phyloP scores from a whole-genome alignment of 805 yeast species.

The Myxozyma mucilagina region DNA sequence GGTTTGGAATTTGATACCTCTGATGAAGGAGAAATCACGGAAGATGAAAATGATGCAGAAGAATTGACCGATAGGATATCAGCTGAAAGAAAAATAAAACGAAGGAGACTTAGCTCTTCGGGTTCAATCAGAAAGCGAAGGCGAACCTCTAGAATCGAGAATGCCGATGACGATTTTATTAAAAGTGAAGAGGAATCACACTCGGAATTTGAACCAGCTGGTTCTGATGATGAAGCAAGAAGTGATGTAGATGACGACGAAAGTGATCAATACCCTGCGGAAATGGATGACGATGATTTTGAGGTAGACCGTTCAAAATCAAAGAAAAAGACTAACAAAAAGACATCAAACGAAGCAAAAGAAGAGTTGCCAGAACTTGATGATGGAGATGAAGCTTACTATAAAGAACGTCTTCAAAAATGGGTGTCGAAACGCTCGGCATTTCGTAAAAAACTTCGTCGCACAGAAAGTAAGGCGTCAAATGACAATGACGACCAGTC shows the following conservation, averaged over 20 bases:
- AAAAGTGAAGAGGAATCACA: slow-evolving; percentile 18
- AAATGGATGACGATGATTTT: slow-evolving; percentile 35
- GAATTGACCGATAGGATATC: neutral
- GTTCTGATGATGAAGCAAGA: slow-evolving; percentile 9
- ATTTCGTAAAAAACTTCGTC: slow-evolving; percentile 41
- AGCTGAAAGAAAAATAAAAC: slow-evolving; percentile 7
- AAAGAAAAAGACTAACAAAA: slow-evolving; percentile 9
- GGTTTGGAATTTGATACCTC: slow-evolving; percentile 32
- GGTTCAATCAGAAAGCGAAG: neutral
- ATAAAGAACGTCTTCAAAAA: slow-evolving; percentile 56
- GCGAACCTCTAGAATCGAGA: slow-evolving; percentile 7
- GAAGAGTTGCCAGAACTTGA: slow-evolving; percentile 53
- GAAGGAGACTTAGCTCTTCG: neutral
- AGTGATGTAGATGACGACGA: slow-evolving; percentile 20
- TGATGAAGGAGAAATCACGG: slow-evolving; percentile 34
- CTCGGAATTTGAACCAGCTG: slow-evolving; percentile 18
- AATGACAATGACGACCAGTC: slow-evolving; percentile 7
- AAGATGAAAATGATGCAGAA: slow-evolving; percentile 35
- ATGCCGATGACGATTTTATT: slow-evolving; percentile 1
- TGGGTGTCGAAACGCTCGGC: slow-evolving; percentile 62
- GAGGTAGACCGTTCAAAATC: neutral
- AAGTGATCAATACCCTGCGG: slow-evolving; percentile 34
- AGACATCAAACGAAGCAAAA: slow-evolving; percentile 33
- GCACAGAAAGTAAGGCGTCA: slow-evolving; percentile 1
- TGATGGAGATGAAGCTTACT: slow-evolving; percentile 76